These are phyloP conservation scores for Ophiobolus disseminans DNA, from an alignment of 2,329 filamentous ascomycete species.

Conservation along the genomic window DNA sequence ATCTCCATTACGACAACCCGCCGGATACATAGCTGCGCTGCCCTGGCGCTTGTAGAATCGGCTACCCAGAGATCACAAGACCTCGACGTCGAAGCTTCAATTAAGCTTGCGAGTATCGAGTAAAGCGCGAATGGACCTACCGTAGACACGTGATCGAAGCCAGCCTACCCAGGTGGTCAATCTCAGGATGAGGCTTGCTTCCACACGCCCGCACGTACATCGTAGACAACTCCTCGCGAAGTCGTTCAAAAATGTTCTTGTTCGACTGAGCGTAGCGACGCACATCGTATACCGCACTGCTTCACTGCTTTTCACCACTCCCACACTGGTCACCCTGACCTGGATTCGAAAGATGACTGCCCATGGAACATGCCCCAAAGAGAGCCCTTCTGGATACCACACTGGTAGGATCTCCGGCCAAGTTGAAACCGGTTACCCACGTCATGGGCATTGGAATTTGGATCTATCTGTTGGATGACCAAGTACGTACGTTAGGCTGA, in stretches of 20 bases:
- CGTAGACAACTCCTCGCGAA: conserved; percentile 30
- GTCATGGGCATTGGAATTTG: conserved; percentile 17
- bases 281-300: conserved; percentile 16
- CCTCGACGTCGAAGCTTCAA: conserved; percentile 36
- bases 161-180: conserved; percentile 12
- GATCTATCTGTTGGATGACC: conserved; percentile 27
- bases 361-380: background rate
- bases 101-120: conserved; percentile 36
- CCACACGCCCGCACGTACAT: conserved; percentile 25
- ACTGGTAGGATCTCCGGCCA: background rate
- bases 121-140: conserved; percentile 32
- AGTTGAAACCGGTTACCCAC: too few species aligned
- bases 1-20: background rate
- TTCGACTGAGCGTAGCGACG: conserved; percentile 27
- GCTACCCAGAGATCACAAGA: conserved; percentile 29
- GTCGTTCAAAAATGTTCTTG: conserved; percentile 38
- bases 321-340: conserved; percentile 4
- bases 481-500: conserved; percentile 48
- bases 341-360: background rate
- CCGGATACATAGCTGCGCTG: conserved; percentile 15
- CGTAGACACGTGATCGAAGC: conserved; percentile 25
- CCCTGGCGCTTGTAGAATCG: conserved; percentile 37
- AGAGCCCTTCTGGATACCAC: background rate
- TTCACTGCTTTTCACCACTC: conserved; percentile 6
- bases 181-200: conserved; percentile 18